Conservation (phyloP, 2,329 filamentous ascomycete genomes). For the Aspergillus sp. region DNA sequence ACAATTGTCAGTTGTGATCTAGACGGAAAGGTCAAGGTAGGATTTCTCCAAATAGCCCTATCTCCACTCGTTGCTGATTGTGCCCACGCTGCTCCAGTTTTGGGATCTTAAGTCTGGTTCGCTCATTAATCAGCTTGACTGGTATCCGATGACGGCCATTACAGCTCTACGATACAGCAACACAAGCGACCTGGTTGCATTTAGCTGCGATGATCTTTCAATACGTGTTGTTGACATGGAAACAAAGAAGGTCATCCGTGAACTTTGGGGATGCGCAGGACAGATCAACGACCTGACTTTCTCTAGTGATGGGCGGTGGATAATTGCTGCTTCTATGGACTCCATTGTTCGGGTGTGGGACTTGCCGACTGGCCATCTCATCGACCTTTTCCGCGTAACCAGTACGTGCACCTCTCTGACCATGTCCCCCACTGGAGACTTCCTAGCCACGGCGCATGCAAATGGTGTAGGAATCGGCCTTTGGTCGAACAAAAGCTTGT, state of each 20-base stretch:
- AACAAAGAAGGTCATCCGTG: constrained; percentile 86
- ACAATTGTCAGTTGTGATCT: constrained; percentile 80
- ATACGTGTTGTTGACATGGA: constrained; percentile 88
- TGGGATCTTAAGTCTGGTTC: constrained; percentile 91
- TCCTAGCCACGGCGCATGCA: constrained; percentile 83
- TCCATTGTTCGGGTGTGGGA: constrained; percentile 87
- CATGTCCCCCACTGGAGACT: constrained; percentile 89
- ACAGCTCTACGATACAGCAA: constrained; percentile 78
- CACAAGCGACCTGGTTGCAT: constrained; percentile 79
- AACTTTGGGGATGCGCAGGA: constrained; percentile 79
- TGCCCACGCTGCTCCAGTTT: constrained; percentile 53
- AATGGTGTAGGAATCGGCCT: constrained; percentile 85
- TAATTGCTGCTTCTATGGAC: constrained; percentile 83
- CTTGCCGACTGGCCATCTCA: constrained; percentile 88
- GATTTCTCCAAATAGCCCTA: constrained; percentile 1
- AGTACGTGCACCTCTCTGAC: constrained; percentile 79
- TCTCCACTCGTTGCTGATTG: not conserved
- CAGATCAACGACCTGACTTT: constrained; percentile 81
- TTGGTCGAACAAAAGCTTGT: constrained; percentile 93
- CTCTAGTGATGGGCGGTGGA: constrained; percentile 90
- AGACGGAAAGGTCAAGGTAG: constrained; percentile 82
- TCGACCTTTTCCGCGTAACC: constrained; percentile 82
- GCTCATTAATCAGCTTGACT: constrained; percentile 77
- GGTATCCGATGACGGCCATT: constrained; percentile 74
- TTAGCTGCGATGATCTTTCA: constrained; percentile 84